These are phyloP conservation scores for Diddensiella caesifluorescens DNA, from an alignment of 805 yeast genomes.

Conservation along the genomic window DNA sequence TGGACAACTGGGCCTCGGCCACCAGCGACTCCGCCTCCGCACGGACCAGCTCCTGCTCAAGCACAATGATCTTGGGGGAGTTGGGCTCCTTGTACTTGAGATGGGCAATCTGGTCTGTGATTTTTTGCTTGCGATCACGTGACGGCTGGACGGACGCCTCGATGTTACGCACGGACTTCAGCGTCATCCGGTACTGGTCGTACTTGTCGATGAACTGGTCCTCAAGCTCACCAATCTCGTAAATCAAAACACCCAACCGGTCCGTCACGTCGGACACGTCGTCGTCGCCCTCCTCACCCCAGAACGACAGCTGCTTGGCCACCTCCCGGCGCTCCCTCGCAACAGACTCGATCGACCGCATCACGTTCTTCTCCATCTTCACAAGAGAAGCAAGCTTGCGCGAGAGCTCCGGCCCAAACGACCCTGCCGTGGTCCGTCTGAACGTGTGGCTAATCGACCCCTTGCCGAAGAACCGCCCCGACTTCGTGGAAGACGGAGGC, in stretches of 20 bases:
- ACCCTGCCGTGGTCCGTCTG: slow-evolving; percentile 83
- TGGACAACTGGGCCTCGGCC: slow-evolving; percentile 97
- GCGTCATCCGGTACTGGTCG: slow-evolving; percentile 94
- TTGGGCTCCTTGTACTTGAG: slow-evolving; percentile 98
- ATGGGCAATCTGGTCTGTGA: slow-evolving; percentile 96
- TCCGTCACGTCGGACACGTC: slow-evolving; percentile 96
- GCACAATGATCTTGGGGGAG: slow-evolving; percentile 89
- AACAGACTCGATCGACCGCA: slow-evolving; percentile 88
- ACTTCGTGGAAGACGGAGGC: slow-evolving; percentile 85
- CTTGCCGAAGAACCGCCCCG: slow-evolving; percentile 81
- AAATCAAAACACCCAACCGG: slow-evolving; percentile 90
- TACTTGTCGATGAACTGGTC: slow-evolving; percentile 97
- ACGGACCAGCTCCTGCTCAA: slow-evolving; percentile 97
- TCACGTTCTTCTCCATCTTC: slow-evolving; percentile 93
- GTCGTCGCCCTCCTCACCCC: slow-evolving; percentile 99
- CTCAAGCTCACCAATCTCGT: slow-evolving; percentile 96
- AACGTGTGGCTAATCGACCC: slow-evolving; percentile 43
- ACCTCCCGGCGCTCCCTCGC: slow-evolving; percentile 93
- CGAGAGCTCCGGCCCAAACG: slow-evolving; percentile 90
- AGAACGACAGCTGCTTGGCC: slow-evolving; percentile 91
- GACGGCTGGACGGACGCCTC: slow-evolving; percentile 98
- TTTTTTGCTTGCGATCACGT: slow-evolving; percentile 95
- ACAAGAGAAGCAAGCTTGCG: slow-evolving; percentile 86
- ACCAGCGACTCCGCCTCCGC: slow-evolving; percentile 99
- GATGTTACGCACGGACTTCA: slow-evolving; percentile 91